Evolutionary conservation across 1,139 yeast genomes (phyloP).

Genomic region (Saccharomycopsis phalli): DNA sequence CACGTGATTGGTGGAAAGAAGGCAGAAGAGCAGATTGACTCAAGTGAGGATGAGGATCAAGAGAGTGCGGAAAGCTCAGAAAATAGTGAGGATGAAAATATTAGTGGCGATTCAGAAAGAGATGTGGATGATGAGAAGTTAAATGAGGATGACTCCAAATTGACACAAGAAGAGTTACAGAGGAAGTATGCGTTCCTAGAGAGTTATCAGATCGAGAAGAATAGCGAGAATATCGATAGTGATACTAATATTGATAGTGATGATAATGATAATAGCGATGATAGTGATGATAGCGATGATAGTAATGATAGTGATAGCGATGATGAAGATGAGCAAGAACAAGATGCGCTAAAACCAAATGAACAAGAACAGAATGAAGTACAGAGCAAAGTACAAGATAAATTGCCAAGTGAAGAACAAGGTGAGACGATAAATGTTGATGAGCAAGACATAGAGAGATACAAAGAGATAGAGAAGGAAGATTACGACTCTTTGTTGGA

Average conservation of each 20-base stretch:
- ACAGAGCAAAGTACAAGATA: no score
- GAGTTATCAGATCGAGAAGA: constrained; percentile 23
- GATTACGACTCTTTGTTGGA: constrained; percentile 23
- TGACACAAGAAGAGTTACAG: constrained; percentile 7
- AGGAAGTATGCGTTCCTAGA: constrained; percentile 20
- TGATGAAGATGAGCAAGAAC: constrained; percentile 4
- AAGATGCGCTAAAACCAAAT: constrained; percentile 2
- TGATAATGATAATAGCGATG: constrained; percentile 21
- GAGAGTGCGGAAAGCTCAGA: constrained; percentile 30
- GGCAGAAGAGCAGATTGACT: constrained; percentile 61
- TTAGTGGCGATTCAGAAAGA: constrained; percentile 19
- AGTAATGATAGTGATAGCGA: constrained; percentile 23
- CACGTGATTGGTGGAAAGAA: constrained; percentile 27
- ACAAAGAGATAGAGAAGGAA: constrained; percentile 13
- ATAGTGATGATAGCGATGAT: constrained; percentile 11
- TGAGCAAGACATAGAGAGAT: constrained; percentile 20
- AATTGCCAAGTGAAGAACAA: no score
- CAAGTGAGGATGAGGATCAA: constrained; percentile 37
- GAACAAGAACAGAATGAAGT: no score
- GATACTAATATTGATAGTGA: no score
- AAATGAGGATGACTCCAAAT: constrained; percentile 11
- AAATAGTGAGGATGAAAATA: constrained; percentile 48
- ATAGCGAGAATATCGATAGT: constrained; percentile 26
- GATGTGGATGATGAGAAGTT: constrained; percentile 22
- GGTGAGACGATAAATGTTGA: no score